Evolutionary conservation across 2,329 filamentous ascomycete genomes (phyloP).

Genomic region (Lecanicillium sp.): DNA sequence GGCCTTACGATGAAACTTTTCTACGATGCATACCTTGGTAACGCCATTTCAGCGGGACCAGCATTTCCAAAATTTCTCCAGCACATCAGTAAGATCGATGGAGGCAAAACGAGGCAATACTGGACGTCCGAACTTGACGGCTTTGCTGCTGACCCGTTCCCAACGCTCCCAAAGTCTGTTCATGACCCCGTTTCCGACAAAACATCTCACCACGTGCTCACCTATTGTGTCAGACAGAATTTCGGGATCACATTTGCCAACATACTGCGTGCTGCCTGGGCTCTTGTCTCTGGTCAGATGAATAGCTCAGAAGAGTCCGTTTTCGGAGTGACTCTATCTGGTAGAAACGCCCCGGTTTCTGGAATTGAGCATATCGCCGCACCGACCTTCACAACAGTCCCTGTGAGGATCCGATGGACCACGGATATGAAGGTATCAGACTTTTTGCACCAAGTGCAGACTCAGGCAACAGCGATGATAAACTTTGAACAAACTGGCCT

Average conservation of each 20-base stretch:
- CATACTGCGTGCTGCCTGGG: slow-evolving; percentile 18
- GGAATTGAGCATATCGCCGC: slow-evolving; percentile 19
- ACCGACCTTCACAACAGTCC: slow-evolving; percentile 21
- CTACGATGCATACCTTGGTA: slow-evolving; percentile 11
- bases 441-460: slow-evolving; percentile 14
- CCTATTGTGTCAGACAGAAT: background rate
- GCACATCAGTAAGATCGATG: slow-evolving; percentile 14
- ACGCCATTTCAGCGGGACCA: slow-evolving; percentile 16
- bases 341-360: slow-evolving; percentile 17
- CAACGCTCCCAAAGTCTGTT: background rate
- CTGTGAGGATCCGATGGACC: slow-evolving; percentile 10
- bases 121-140: slow-evolving; percentile 1
- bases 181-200: slow-evolving; percentile 6
- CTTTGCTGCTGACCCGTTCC: slow-evolving; percentile 1
- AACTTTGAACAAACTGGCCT: slow-evolving; percentile 20
- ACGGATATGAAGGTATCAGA: slow-evolving; percentile 1
- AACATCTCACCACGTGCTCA: slow-evolving; percentile 2
- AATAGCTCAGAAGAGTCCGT: slow-evolving; percentile 21
- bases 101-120: background rate
- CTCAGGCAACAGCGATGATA: slow-evolving; percentile 16
- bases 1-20: no score
- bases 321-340: slow-evolving; percentile 18
- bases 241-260: slow-evolving; percentile 13
- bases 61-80: slow-evolving; percentile 33
- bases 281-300: slow-evolving; percentile 25